Conservation (phyloP, 2,329 filamentous ascomycete genomes). For the Pseudophaeomoniella oleicola region DNA sequence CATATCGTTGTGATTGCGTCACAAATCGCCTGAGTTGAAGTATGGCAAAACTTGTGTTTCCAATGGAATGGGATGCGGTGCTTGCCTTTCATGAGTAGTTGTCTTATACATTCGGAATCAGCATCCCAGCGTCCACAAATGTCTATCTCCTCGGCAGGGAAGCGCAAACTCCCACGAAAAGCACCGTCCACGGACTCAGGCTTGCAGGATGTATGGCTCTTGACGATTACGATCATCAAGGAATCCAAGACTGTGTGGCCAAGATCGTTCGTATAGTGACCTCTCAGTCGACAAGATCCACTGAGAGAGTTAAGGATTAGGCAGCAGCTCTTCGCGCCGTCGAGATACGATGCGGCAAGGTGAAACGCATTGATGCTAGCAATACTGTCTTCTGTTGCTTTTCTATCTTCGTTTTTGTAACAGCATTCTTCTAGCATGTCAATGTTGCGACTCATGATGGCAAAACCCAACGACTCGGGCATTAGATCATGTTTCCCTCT, state of each 20-base stretch:
- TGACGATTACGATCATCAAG: constrained; percentile 23
- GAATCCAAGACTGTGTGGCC: constrained; percentile 26
- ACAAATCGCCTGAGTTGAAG: constrained; percentile 23
- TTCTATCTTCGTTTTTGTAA: constrained; percentile 2
- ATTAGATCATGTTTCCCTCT: constrained; percentile 11
- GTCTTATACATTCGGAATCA: constrained; percentile 20
- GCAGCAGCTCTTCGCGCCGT: constrained; percentile 22
- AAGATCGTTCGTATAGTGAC: constrained; percentile 13
- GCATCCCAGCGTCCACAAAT: constrained; percentile 30
- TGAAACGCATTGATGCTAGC: constrained; percentile 18
- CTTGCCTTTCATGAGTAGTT: constrained; percentile 14
- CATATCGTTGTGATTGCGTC: constrained; percentile 19
- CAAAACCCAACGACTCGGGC: constrained; percentile 14
- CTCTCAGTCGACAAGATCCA: neutral
- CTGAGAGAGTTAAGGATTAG: constrained; percentile 5
- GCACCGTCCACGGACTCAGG: constrained; percentile 14
- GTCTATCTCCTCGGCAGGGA: constrained; percentile 25
- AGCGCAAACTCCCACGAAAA: constrained; percentile 8
- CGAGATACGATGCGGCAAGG: constrained; percentile 21
- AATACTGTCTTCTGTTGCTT: constrained; percentile 9
- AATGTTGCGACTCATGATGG: constrained; percentile 14
- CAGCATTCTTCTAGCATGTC: constrained; percentile 5
- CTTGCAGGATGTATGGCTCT: constrained; percentile 17
- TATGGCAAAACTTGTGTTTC: constrained; percentile 33
- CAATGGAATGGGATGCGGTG: constrained; percentile 18